Evolutionary conservation across 2,329 filamentous ascomycete genomes (phyloP).

Genomic region (Myriangium duriaei): DNA sequence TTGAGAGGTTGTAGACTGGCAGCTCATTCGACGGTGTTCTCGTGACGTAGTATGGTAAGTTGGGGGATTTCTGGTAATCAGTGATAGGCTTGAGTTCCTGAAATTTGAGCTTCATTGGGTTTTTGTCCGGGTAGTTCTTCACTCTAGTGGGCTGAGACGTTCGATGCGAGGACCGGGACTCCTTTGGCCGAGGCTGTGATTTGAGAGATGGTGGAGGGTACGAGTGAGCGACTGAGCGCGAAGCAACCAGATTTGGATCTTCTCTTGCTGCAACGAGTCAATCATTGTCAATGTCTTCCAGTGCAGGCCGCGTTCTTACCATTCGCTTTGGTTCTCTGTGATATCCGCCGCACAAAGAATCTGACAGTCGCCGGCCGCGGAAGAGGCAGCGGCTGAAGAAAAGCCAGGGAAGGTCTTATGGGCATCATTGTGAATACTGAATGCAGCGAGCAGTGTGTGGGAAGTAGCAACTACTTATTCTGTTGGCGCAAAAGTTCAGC

Average conservation of each 20-base stretch:
- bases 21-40: conserved; percentile 60
- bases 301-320: too few species aligned
- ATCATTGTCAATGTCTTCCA: too few species aligned
- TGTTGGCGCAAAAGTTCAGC: neutral
- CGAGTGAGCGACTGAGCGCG: conserved; percentile 20
- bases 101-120: conserved; percentile 15
- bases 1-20: conserved; percentile 62
- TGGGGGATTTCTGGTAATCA: conserved; percentile 27
- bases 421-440: conserved; percentile 8
- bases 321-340: too few species aligned
- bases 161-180: conserved; percentile 23
- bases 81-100: conserved; percentile 17
- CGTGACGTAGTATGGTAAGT: conserved; percentile 55
- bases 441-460: neutral
- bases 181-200: conserved; percentile 24
- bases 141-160: conserved; percentile 21
- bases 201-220: conserved; percentile 21
- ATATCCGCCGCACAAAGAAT: conserved; percentile 18
- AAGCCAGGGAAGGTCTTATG: conserved; percentile 22
- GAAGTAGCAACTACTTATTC: too few species aligned
- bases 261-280: conserved; percentile 11
- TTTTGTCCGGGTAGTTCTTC: conserved; percentile 22
- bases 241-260: conserved; percentile 24
- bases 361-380: conserved; percentile 25
- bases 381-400: conserved; percentile 28